Evolutionary conservation across 2,329 filamentous ascomycete genomes (phyloP).

Genomic region (Ophiostoma sp.): DNA sequence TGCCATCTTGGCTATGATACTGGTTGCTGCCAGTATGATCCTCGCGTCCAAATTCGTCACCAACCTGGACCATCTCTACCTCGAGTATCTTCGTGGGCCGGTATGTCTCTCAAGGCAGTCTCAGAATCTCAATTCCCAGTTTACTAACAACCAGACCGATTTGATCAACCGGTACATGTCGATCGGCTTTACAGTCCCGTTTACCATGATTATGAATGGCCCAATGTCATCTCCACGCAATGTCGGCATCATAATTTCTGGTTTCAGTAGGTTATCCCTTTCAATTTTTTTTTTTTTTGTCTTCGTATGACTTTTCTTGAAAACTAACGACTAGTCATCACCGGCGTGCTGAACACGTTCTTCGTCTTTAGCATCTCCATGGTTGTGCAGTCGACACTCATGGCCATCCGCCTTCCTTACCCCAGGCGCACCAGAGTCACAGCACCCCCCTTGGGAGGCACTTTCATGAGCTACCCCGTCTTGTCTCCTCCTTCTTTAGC

Average conservation of each 20-base stretch:
- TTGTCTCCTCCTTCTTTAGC: background rate
- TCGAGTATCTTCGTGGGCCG: slow-evolving; percentile 24
- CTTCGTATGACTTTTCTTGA: too few relatives aligned
- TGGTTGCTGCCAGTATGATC: slow-evolving; percentile 37
- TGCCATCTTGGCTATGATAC: slow-evolving; percentile 44
- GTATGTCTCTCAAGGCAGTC: slow-evolving; percentile 11
- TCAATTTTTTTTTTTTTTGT: too few relatives aligned
- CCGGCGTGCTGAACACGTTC: slow-evolving; percentile 32
- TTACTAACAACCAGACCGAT: slow-evolving; percentile 37
- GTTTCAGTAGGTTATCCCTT: slow-evolving; percentile 38
- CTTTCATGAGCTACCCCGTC: background rate
- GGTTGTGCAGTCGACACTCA: slow-evolving; percentile 28
- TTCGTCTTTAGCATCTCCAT: slow-evolving; percentile 31
- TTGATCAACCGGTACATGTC: slow-evolving; percentile 49
- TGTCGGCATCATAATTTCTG: slow-evolving; percentile 41
- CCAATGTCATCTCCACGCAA: slow-evolving; percentile 32
- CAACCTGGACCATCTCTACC: slow-evolving; percentile 31
- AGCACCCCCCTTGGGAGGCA: background rate
- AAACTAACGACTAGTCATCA: slow-evolving; percentile 29
- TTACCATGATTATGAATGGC: slow-evolving; percentile 42
- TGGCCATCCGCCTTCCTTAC: background rate
- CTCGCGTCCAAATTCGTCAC: slow-evolving; percentile 24
- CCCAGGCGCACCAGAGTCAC: background rate
- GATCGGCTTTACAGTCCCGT: slow-evolving; percentile 46
- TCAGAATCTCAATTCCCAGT: background rate